Evolutionary conservation across 2,329 filamentous ascomycete species (phyloP).

Genomic region (Paecilomyces dactylethromorphus): DNA sequence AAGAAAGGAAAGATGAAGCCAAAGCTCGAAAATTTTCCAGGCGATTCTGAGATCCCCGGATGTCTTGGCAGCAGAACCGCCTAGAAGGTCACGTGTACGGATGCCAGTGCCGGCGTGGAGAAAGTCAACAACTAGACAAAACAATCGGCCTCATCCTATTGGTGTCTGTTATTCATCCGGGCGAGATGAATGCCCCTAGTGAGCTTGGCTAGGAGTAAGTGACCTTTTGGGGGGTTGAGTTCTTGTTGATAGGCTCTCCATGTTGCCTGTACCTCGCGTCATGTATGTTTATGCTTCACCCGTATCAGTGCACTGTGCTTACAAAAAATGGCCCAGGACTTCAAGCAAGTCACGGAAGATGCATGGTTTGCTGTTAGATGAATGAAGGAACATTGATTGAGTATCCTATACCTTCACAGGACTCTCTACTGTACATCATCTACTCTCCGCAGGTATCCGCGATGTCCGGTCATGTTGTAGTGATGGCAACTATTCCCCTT

Average conservation of each 20-base stretch:
- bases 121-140: not conserved
- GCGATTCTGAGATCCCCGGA: conserved; percentile 32
- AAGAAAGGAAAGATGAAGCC: conserved; percentile 24
- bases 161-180: too few relatives aligned
- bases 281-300: not conserved
- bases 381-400: not conserved
- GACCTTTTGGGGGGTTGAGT: too few relatives aligned
- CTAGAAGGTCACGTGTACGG: conserved; percentile 35
- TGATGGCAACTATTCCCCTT: not conserved
- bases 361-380: not conserved
- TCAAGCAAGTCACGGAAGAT: not conserved
- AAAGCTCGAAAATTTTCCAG: conserved; percentile 37
- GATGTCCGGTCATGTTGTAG: not conserved
- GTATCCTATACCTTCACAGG: not conserved
- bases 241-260: too few relatives aligned
- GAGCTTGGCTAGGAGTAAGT: too few relatives aligned
- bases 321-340: not conserved
- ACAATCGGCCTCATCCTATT: not conserved
- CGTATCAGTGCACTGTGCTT: not conserved
- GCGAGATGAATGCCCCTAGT: too few relatives aligned
- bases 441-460: not conserved
- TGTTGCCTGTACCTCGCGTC: too few relatives aligned
- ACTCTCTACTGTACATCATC: not conserved
- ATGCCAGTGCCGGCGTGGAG: not conserved
- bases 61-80: conserved; percentile 38